Evolutionary conservation across 2,329 filamentous ascomycete genomes (phyloP).

Genomic region (Neopestalotiopsis sp.): DNA sequence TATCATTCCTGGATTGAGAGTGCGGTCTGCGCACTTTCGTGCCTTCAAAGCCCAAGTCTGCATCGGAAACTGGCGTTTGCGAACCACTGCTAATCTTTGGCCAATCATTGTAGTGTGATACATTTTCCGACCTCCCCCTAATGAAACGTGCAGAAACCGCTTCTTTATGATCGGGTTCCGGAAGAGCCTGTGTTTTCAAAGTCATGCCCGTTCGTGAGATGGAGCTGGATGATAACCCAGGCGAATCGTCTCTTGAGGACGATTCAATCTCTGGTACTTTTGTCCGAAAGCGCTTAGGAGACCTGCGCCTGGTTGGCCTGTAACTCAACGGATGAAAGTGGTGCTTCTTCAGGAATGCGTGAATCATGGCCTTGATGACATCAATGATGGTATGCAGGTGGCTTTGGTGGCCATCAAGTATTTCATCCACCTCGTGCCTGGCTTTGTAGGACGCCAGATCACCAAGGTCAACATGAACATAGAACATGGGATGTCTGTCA

Average conservation of each 20-base stretch:
- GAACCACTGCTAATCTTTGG: conserved; percentile 41
- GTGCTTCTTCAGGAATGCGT: conserved; percentile 76
- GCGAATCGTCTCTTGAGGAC: conserved; percentile 19
- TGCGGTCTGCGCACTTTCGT: background rate
- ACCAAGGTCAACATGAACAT: conserved; percentile 65
- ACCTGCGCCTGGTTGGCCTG: conserved; percentile 18
- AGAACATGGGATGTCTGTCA: conserved; percentile 90
- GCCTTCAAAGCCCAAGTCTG: background rate
- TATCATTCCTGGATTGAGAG: background rate
- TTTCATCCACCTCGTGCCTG: conserved; percentile 38
- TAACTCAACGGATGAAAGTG: conserved; percentile 63
- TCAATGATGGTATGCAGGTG: conserved; percentile 63
- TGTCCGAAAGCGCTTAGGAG: conserved; percentile 5
- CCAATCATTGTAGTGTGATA: conserved; percentile 42
- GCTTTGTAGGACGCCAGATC: conserved; percentile 18
- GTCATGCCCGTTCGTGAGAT: conserved; percentile 5
- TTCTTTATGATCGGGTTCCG: background rate
- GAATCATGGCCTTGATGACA: conserved; percentile 71
- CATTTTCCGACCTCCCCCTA: conserved; percentile 35
- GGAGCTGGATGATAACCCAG: conserved; percentile 16
- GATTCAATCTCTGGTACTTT: conserved; percentile 16
- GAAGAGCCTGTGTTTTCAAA: conserved; percentile 6
- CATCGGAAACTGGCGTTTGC: conserved; percentile 4
- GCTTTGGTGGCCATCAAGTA: conserved; percentile 51
- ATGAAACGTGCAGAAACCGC: conserved; percentile 42